Conservation (phyloP, 1,139 yeast species). For the Debaryomycetaceae sp. region DNA sequence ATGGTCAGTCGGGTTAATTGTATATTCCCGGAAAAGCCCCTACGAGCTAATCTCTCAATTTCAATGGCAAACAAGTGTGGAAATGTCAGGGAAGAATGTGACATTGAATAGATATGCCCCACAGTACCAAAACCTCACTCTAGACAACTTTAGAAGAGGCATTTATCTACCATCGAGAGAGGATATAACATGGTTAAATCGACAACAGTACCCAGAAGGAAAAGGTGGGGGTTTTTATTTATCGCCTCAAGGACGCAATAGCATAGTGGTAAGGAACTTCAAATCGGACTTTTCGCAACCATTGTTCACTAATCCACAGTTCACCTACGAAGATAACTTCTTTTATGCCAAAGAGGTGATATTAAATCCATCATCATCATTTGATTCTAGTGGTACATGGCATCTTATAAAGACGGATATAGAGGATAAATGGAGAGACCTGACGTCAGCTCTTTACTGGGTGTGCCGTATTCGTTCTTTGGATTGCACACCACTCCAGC, state of each 20-base stretch:
- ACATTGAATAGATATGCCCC: conserved; percentile 31
- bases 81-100: conserved; percentile 26
- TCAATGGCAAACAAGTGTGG: conserved; percentile 27
- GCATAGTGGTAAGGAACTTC: conserved; percentile 20
- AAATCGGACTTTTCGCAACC: conserved; percentile 14
- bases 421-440: conserved; percentile 39
- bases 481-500: conserved; percentile 24
- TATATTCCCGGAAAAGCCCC: conserved; percentile 29
- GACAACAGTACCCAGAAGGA: conserved; percentile 27
- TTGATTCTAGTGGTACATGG: conserved; percentile 19
- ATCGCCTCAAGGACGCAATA: conserved; percentile 14
- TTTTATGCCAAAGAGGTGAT: conserved; percentile 25
- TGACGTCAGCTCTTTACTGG: conserved; percentile 41
- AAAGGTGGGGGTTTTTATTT: conserved; percentile 30
- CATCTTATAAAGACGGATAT: conserved; percentile 36
- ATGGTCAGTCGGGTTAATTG: conserved; percentile 30
- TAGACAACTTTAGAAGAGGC: conserved; percentile 25
- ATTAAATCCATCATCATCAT: conserved; percentile 32
- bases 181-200: conserved; percentile 27
- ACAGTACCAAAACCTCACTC: conserved; percentile 25
- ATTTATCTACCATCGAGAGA: conserved; percentile 16
- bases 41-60: conserved; percentile 16
- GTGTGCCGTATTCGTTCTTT: conserved; percentile 19
- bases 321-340: conserved; percentile 31
- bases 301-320: conserved; percentile 22